Percentiles rank a stretch among this genome's conserved stretches.
Conservation (phyloP, 257 asterid species). For the Salvia hispanica region DNA sequence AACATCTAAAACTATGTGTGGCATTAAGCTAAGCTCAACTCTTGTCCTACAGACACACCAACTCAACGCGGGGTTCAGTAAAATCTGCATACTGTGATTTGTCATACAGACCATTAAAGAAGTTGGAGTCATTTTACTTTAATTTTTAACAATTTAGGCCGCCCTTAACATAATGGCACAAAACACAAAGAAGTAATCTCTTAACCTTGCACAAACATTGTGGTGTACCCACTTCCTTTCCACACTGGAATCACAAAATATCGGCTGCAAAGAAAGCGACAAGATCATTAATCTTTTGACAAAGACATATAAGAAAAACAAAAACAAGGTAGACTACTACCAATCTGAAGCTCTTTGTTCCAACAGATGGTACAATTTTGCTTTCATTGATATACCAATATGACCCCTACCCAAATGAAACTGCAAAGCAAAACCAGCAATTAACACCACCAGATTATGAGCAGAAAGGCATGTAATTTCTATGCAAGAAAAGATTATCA, state of each 20-base stretch:
- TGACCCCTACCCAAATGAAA: conserved; percentile 98
- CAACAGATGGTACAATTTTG: conserved; percentile 63
- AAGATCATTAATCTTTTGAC: conserved; percentile 21
- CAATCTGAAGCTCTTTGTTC: conserved; percentile 78
- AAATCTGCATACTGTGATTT: neutral
- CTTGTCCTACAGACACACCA: neutral
- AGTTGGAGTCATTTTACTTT: neutral
- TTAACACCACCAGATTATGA: conserved; percentile 18
- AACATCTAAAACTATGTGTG: neutral
- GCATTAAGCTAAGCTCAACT: neutral
- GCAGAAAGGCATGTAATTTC: conserved; percentile 21
- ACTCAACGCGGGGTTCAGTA: neutral
- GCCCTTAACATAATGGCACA: conserved; percentile 18
- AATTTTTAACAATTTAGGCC: neutral
- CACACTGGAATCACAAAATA: conserved; percentile 89
- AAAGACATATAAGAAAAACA: conserved; percentile 13
- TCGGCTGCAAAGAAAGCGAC: conserved; percentile 54
- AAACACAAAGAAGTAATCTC: conserved; percentile 14
- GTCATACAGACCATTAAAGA: conserved; percentile 6
- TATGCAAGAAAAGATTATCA: neutral
- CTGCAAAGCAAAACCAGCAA: conserved; percentile 48
- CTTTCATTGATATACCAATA: conserved; percentile 76
- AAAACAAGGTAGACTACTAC: conserved; percentile 38
- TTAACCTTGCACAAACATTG: conserved; percentile 90
- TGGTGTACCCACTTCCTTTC: conserved; percentile 91